Evolutionary conservation across 1,139 yeast species (phyloP).

Genomic region (Zygosaccharomyces pseudobailii): DNA sequence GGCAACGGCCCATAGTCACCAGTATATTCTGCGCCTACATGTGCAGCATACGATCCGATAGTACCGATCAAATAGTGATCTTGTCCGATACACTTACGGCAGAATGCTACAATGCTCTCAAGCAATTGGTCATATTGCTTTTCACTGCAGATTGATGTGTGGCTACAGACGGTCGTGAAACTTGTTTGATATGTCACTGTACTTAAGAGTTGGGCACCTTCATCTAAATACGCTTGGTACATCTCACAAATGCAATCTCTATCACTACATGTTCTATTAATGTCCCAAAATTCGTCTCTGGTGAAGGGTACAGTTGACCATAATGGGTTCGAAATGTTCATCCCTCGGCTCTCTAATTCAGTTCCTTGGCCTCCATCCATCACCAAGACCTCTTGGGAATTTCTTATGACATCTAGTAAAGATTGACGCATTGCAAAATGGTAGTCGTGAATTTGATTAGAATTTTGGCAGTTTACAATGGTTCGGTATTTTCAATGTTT

Average conservation of each 20-base stretch:
- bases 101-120: constrained; percentile 21
- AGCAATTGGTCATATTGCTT: constrained; percentile 29
- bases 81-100: constrained; percentile 31
- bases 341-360: constrained; percentile 37
- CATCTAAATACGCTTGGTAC: constrained; percentile 47
- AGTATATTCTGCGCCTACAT: constrained; percentile 60
- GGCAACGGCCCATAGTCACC: constrained; percentile 43
- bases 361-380: constrained; percentile 47
- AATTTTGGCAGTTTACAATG: too few relatives aligned
- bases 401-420: neutral
- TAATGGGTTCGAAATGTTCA: constrained; percentile 35
- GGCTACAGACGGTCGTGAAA: constrained; percentile 19
- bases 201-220: constrained; percentile 54
- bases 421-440: constrained; percentile 1
- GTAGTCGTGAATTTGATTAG: neutral
- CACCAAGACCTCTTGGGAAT: constrained; percentile 21
- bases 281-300: constrained; percentile 21
- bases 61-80: constrained; percentile 47
- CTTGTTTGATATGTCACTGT: constrained; percentile 62
- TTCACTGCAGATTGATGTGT: constrained; percentile 25
- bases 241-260: constrained; percentile 45
- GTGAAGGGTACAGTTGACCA: constrained; percentile 41
- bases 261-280: constrained; percentile 28
- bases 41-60: constrained; percentile 70
- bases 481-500: too few relatives aligned